phyloP scores from a whole-genome alignment of 2,329 filamentous ascomycete genomes.

The Neurospora sp. region DNA sequence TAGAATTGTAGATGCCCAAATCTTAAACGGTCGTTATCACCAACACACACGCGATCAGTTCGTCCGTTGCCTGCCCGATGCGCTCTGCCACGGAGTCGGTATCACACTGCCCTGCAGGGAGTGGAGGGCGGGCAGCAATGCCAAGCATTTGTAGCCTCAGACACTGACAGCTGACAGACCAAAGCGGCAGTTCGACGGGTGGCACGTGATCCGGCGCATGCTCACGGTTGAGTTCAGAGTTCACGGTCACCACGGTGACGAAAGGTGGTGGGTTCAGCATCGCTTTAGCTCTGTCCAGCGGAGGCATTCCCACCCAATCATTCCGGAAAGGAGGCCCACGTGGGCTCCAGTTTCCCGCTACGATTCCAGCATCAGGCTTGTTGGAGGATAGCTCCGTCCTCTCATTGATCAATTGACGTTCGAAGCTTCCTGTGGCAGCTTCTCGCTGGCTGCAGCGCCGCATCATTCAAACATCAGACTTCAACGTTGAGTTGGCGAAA shows the following conservation, averaged over 20 bases:
- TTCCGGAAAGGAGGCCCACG: conserved; percentile 10
- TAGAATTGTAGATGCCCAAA: background rate
- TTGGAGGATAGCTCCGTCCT: conserved; percentile 3
- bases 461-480: background rate
- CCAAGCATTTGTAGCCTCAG: background rate
- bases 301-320: background rate
- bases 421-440: background rate
- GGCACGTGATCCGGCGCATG: background rate
- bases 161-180: background rate
- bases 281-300: background rate
- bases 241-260: background rate
- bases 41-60: background rate
- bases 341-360: conserved; percentile 6
- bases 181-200: background rate
- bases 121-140: background rate
- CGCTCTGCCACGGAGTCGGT: background rate
- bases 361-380: conserved; percentile 2
- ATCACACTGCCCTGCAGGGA: background rate
- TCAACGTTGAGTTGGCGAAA: background rate
- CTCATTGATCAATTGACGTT: conserved; percentile 18
- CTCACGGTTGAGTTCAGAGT: background rate
- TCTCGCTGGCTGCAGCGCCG: background rate
- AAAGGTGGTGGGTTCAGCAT: background rate
- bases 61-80: background rate
- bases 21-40: background rate